Conservation (phyloP, 176 grass and related monocot species). For the Musa schizocarpa region DNA sequence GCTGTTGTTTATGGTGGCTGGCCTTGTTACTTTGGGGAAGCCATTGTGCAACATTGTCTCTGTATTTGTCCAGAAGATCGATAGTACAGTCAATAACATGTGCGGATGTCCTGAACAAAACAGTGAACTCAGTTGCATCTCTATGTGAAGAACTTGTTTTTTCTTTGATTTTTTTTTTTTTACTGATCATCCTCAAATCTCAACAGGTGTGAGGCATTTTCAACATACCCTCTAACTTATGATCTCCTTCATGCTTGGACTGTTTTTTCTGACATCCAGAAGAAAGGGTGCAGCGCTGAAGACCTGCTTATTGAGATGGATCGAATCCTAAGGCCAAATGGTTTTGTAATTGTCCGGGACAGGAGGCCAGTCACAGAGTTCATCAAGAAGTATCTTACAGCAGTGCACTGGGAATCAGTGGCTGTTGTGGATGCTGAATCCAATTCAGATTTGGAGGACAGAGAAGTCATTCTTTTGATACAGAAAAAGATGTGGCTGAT, state of each 20-base stretch:
- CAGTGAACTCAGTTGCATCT: too few relatives aligned
- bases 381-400: slow-evolving; percentile 61
- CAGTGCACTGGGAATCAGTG: slow-evolving; percentile 69
- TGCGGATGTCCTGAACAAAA: too few relatives aligned
- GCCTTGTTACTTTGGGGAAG: too few relatives aligned
- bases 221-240: slow-evolving; percentile 94
- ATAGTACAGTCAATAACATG: too few relatives aligned
- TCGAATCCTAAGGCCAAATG: slow-evolving; percentile 68
- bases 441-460: slow-evolving; percentile 56
- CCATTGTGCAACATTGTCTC: too few relatives aligned
- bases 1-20: too few relatives aligned
- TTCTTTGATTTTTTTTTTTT: not conserved
- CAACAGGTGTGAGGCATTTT: slow-evolving; percentile 88
- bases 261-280: slow-evolving; percentile 84
- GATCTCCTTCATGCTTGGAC: slow-evolving; percentile 98
- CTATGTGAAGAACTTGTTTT: not conserved
- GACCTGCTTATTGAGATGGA: slow-evolving; percentile 95
- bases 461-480: slow-evolving; percentile 65
- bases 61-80: too few relatives aligned
- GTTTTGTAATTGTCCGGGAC: slow-evolving; percentile 79
- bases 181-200: not conserved
- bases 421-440: slow-evolving; percentile 56
- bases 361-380: slow-evolving; percentile 50
- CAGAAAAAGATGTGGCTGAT: slow-evolving; percentile 62
- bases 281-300: slow-evolving; percentile 79